phyloP scores from a whole-genome alignment of 495 filamentous ascomycete genomes.

The Neurospora intermedia region DNA sequence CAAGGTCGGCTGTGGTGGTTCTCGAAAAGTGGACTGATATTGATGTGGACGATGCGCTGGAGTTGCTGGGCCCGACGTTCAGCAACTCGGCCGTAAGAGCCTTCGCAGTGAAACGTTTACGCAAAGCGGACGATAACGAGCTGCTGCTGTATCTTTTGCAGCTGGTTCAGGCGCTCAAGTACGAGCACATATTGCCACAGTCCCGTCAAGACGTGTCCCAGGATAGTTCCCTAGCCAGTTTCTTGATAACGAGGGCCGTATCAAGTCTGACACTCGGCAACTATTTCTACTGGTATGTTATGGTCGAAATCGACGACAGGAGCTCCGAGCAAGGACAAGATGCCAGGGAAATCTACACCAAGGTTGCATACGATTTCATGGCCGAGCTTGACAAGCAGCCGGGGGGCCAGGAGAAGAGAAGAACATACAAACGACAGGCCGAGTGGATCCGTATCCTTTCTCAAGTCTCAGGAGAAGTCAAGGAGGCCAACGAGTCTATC shows the following conservation, averaged over 20 bases:
- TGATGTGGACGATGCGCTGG: constrained; percentile 92
- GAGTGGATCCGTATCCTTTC: constrained; percentile 80
- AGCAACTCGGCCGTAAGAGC: constrained; percentile 78
- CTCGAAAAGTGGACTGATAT: constrained; percentile 94
- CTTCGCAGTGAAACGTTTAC: constrained; percentile 85
- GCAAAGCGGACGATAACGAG: constrained; percentile 90
- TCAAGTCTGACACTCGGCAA: constrained; percentile 85
- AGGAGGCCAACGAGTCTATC: constrained; percentile 66
- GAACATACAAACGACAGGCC: constrained; percentile 72
- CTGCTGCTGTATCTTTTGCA: constrained; percentile 87
- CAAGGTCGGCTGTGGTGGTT: constrained; percentile 78
- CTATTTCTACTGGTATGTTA: constrained; percentile 95
- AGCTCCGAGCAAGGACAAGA: constrained; percentile 56
- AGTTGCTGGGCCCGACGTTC: constrained; percentile 85
- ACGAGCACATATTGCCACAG: constrained; percentile 60
- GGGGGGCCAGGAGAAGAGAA: constrained; percentile 58
- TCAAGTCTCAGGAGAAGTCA: constrained; percentile 83
- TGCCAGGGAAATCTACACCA: constrained; percentile 74
- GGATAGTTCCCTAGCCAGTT: constrained; percentile 82
- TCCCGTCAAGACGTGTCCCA: constrained; percentile 52
- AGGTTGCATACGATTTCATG: constrained; percentile 95
- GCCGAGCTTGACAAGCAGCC: constrained; percentile 54
- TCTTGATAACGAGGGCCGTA: constrained; percentile 76
- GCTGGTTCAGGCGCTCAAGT: constrained; percentile 92
- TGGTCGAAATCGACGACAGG: constrained; percentile 85